phyloP scores from a whole-genome alignment of 768 basidiomycete genomes.

The Sarcodon sp. region DNA sequence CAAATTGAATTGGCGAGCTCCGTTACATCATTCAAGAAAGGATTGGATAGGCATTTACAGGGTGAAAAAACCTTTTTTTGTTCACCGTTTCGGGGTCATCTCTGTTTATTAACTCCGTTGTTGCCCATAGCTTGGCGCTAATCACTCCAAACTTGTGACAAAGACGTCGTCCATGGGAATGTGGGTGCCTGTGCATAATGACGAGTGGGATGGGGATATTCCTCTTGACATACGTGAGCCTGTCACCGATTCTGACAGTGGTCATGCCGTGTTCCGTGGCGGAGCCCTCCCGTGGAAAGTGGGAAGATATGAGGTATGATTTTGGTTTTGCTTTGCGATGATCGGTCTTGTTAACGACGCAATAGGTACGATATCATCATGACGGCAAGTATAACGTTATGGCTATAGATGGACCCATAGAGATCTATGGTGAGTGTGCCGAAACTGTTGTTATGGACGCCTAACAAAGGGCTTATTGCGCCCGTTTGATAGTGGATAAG shows the following conservation, averaged over 20 bases:
- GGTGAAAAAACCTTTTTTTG: conserved; percentile 28
- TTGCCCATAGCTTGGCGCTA: conserved; percentile 62
- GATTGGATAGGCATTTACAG: conserved; percentile 97
- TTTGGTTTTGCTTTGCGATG: not conserved
- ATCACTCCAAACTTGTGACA: conserved; percentile 73
- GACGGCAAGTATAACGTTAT: conserved; percentile 97
- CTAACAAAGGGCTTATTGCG: not conserved
- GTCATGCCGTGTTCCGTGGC: conserved; percentile 63
- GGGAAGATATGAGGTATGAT: conserved; percentile 73
- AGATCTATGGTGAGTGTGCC: conserved; percentile 64
- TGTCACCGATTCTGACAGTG: conserved; percentile 33
- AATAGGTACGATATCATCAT: conserved; percentile 81
- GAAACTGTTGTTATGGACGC: not conserved
- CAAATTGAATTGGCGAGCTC: conserved; percentile 76
- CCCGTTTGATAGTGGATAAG: conserved; percentile 42
- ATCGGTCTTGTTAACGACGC: not conserved
- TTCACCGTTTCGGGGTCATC: not conserved
- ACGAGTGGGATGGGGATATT: conserved; percentile 89
- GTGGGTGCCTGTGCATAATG: conserved; percentile 86
- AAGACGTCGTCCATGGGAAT: conserved; percentile 75
- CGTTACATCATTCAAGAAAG: conserved; percentile 70
- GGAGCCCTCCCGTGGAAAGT: conserved; percentile 77
- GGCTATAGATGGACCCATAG: conserved; percentile 71
- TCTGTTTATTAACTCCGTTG: not conserved
- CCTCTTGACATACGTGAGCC: conserved; percentile 32